These are phyloP conservation scores for Lenzites betulinus DNA, from an alignment of 768 basidiomycete species.

Conservation along the genomic window DNA sequence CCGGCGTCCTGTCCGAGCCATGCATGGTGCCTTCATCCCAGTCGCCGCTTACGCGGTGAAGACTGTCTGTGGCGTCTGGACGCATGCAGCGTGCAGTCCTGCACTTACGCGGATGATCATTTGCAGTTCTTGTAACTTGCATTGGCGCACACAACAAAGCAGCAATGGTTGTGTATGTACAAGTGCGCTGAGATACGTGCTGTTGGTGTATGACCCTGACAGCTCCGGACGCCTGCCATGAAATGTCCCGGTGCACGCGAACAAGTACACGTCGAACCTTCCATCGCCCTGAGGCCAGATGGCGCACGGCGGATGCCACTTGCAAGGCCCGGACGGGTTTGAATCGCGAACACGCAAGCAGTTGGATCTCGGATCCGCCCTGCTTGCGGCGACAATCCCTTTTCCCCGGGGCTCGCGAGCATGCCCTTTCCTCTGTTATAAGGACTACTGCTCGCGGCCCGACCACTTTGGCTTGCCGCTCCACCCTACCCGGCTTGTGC, in stretches of 20 bases:
- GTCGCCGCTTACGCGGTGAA: slow-evolving; percentile 4
- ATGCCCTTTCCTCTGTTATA: slow-evolving; percentile 9
- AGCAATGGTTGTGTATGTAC: not conserved
- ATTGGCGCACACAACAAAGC: not conserved
- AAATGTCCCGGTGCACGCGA: not conserved
- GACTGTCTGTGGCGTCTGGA: slow-evolving; percentile 6
- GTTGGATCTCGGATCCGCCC: slow-evolving; percentile 9
- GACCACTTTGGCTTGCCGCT: slow-evolving; percentile 11
- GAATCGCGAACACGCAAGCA: slow-evolving; percentile 3
- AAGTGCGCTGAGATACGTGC: not conserved
- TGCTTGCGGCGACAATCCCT: slow-evolving; percentile 2
- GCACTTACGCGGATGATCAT: not conserved
- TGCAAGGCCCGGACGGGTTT: not conserved
- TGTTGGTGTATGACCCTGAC: not conserved
- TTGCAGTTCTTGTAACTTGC: not conserved
- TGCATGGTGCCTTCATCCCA: not conserved
- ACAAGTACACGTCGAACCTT: slow-evolving; percentile 3
- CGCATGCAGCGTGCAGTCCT: not conserved
- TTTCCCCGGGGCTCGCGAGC: not conserved
- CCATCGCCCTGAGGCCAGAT: not conserved
- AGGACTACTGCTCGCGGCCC: not conserved
- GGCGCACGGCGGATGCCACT: not conserved
- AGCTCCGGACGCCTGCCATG: slow-evolving; percentile 1
- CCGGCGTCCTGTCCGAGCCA: slow-evolving; percentile 4
- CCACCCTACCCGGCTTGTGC: slow-evolving; percentile 14